A percentile compares a stretch with the other conserved stretches of the same genome.
phyloP scores from a whole-genome alignment of 2,329 filamentous ascomycete species.

The Pseudocercospora fijiensis region DNA sequence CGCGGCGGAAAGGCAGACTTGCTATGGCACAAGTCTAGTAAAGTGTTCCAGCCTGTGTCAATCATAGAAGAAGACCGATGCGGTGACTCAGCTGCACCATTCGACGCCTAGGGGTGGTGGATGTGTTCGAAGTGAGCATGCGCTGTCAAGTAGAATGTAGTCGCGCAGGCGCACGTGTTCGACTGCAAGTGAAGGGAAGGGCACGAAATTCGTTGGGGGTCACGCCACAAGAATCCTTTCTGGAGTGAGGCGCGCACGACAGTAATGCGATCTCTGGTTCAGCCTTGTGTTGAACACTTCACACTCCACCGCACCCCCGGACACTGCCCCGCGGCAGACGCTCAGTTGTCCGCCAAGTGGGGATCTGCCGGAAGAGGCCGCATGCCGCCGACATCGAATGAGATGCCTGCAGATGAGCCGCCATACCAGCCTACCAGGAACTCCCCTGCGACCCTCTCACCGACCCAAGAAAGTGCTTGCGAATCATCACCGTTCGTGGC shows the following conservation, averaged over 20 bases:
- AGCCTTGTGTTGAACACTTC: constrained; percentile 5
- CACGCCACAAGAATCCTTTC: background rate
- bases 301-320: background rate
- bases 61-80: background rate
- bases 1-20: constrained; percentile 17
- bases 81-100: background rate
- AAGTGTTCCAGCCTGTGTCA: constrained; percentile 1
- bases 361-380: background rate
- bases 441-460: background rate
- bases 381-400: background rate
- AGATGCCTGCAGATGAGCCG: background rate
- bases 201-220: background rate
- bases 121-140: background rate
- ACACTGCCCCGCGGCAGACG: background rate
- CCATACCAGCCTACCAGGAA: background rate
- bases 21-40: constrained; percentile 11
- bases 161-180: constrained; percentile 1
- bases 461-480: background rate
- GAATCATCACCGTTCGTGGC: background rate
- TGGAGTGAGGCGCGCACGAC: background rate
- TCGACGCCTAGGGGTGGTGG: background rate
- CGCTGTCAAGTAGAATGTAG: background rate
- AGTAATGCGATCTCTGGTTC: background rate
- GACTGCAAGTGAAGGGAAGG: background rate
- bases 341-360: background rate